Evolutionary conservation across 139 green algal genomes (phyloP).

Genomic region (Tetradesmus lagerheimii): DNA sequence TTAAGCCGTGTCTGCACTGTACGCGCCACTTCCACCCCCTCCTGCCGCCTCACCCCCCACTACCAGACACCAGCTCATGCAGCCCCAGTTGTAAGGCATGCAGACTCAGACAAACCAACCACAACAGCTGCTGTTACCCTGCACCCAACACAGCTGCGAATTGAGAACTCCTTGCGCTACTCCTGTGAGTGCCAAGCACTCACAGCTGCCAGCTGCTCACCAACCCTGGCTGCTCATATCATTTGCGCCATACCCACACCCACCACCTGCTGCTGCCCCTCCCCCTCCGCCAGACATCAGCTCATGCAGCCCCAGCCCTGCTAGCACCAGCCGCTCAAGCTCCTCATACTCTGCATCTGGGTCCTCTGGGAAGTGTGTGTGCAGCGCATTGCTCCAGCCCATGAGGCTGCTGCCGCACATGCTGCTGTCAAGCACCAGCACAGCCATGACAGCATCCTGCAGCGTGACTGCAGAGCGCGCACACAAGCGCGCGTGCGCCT

Average conservation of each 20-base stretch:
- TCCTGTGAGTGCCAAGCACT: too few relatives aligned
- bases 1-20: too few relatives aligned
- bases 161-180: too few relatives aligned
- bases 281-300: not conserved
- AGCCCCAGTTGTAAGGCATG: too few relatives aligned
- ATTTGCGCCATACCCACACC: not conserved
- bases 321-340: constrained; percentile 49
- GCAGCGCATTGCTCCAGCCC: constrained; percentile 30
- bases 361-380: constrained; percentile 46
- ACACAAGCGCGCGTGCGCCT: constrained; percentile 88
- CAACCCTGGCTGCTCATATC: not conserved
- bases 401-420: constrained; percentile 38
- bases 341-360: constrained; percentile 49
- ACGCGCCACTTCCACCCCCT: too few relatives aligned
- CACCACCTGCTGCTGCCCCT: not conserved
- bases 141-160: too few relatives aligned
- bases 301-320: constrained; percentile 33
- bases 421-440: constrained; percentile 66
- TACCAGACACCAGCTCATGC: too few relatives aligned
- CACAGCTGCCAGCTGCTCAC: not conserved
- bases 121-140: too few relatives aligned
- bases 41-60: too few relatives aligned
- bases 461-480: constrained; percentile 65
- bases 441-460: constrained; percentile 75
- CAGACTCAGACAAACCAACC: too few relatives aligned